Evolutionary conservation across 768 basidiomycete species (phyloP).

Genomic region (Gyrodon lividus): DNA sequence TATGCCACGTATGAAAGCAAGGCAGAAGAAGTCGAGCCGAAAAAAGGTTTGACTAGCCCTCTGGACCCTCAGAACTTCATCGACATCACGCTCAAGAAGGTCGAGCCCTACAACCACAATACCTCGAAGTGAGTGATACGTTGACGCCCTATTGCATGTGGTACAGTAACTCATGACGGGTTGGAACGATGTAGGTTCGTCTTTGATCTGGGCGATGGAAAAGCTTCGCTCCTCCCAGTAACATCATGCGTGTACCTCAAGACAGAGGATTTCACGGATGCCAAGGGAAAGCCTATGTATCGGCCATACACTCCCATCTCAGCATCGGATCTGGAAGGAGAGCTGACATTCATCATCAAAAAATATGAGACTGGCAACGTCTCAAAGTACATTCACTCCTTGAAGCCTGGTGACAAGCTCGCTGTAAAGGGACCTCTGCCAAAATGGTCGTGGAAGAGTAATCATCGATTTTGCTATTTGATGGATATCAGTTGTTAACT

Average conservation of each 20-base stretch:
- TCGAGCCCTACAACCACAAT: slow-evolving; percentile 93
- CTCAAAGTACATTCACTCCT: slow-evolving; percentile 76
- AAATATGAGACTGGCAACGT: slow-evolving; percentile 80
- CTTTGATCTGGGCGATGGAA: slow-evolving; percentile 77
- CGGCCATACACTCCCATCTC: slow-evolving; percentile 95
- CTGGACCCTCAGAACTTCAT: slow-evolving; percentile 74
- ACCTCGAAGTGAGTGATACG: slow-evolving; percentile 60
- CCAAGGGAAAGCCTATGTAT: slow-evolving; percentile 83
- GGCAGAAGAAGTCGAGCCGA: slow-evolving; percentile 38
- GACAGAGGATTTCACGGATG: slow-evolving; percentile 66
- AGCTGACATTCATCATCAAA: slow-evolving; percentile 82
- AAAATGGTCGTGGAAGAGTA: slow-evolving; percentile 87
- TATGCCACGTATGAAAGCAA: slow-evolving; percentile 45
- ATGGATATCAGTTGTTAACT: background rate
- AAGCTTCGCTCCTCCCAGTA: slow-evolving; percentile 75
- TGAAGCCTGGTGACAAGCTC: slow-evolving; percentile 82
- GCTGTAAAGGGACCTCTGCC: slow-evolving; percentile 87
- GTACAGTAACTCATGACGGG: background rate
- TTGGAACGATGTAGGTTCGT: slow-evolving; percentile 50
- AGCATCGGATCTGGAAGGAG: slow-evolving; percentile 67
- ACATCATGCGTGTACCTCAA: slow-evolving; percentile 79
- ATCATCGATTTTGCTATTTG: slow-evolving; percentile 9
- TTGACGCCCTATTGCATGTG: background rate
- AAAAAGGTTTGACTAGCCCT: slow-evolving; percentile 53
- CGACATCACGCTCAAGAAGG: slow-evolving; percentile 78